phyloP scores from a whole-genome alignment of 169 alveolate genomes.

The Cyclospora cayetanensis region DNA sequence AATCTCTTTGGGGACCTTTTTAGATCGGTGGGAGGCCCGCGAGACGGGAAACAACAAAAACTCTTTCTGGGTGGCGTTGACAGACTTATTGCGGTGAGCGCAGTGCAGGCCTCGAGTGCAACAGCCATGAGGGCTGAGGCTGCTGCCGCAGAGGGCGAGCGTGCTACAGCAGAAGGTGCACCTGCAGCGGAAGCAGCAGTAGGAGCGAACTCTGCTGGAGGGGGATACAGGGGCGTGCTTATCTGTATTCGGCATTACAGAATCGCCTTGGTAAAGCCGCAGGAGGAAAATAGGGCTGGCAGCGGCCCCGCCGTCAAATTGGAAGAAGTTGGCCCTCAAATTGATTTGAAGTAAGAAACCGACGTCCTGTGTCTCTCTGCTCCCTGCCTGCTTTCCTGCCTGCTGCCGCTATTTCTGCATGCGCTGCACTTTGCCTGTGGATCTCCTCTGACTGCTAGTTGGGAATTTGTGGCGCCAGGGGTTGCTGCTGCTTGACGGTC shows the following conservation, averaged over 20 bases:
- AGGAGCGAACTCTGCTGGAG: neutral
- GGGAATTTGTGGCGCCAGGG: neutral
- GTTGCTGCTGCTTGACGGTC: neutral
- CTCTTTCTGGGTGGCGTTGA: slow-evolving; percentile 45
- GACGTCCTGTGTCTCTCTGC: too few species aligned
- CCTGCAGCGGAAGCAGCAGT: neutral
- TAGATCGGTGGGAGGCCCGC: neutral
- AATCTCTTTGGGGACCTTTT: slow-evolving; percentile 60
- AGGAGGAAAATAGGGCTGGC: neutral
- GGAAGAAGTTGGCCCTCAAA: slow-evolving; percentile 65
- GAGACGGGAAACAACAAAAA: neutral
- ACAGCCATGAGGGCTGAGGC: neutral
- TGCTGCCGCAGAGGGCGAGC: neutral
- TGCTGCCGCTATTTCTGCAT: neutral
- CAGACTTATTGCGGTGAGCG: slow-evolving; percentile 56
- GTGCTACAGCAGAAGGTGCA: neutral
- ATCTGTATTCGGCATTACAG: slow-evolving; percentile 60
- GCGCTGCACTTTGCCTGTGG: too few species aligned
- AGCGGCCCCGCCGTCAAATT: slow-evolving; percentile 53
- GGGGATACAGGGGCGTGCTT: neutral
- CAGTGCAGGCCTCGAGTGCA: neutral
- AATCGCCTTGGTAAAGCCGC: neutral
- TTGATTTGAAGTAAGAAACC: slow-evolving; percentile 52
- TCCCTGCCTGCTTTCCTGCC: neutral
- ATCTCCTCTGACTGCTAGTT: too few species aligned